A percentile compares a stretch with the other conserved stretches of the same genome.
Evolutionary conservation across 805 yeast species (phyloP).

Genomic region (Candida broadrunensis): DNA sequence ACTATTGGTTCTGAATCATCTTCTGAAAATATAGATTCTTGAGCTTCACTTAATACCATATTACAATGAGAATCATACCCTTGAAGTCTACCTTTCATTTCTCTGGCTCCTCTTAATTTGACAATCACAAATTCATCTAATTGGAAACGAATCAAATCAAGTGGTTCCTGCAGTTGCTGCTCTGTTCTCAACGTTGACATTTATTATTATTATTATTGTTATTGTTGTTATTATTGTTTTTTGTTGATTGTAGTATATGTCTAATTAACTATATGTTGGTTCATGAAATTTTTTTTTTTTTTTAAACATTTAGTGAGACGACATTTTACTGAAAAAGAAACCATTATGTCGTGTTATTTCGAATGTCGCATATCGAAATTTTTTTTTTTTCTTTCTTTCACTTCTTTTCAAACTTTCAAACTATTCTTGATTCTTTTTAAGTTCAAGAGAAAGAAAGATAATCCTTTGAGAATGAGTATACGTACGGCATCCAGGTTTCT

Average conservation of each 20-base stretch:
- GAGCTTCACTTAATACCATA: constrained; percentile 89
- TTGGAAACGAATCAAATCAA: constrained; percentile 81
- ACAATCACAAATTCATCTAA: constrained; percentile 85
- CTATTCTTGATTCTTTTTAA: no score
- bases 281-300: no score
- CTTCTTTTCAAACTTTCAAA: no score
- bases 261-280: no score
- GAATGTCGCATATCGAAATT: no score
- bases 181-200: constrained; percentile 34
- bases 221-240: no score
- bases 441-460: no score
- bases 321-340: no score
- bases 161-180: constrained; percentile 62
- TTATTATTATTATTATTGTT: neutral
- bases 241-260: no score
- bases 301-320: no score
- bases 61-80: constrained; percentile 97
- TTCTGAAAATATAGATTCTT: constrained; percentile 71
- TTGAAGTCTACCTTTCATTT: constrained; percentile 84
- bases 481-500: constrained; percentile 14
- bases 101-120: constrained; percentile 92
- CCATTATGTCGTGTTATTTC: no score
- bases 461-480: constrained; percentile 4
- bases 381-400: no score
- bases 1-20: constrained; percentile 43